Evolutionary conservation across 805 yeast species (phyloP).

Genomic region (Zygosaccharomyces bisporus): DNA sequence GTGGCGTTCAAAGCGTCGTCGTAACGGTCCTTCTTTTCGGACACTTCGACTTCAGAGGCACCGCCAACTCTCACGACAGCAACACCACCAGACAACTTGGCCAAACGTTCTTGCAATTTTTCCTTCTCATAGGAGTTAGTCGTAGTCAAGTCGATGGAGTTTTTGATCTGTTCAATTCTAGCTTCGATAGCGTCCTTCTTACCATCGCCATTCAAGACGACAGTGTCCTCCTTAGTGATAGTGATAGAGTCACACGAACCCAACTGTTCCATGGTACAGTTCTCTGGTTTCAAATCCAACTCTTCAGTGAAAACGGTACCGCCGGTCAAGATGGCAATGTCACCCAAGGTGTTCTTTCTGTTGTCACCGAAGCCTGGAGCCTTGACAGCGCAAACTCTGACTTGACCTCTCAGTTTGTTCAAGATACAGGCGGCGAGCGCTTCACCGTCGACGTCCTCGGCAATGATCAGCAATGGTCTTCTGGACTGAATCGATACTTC

Average conservation of each 20-base stretch:
- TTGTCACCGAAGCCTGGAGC: conserved; percentile 99
- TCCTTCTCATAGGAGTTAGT: conserved; percentile 89
- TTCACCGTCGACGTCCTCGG: conserved; percentile 97
- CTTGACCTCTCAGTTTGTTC: conserved; percentile 97
- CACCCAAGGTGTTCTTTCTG: conserved; percentile 94
- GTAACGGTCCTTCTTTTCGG: conserved; percentile 98
- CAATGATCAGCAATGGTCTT: conserved; percentile 88
- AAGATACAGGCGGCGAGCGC: conserved; percentile 97
- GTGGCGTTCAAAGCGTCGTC: conserved; percentile 98
- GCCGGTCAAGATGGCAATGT: conserved; percentile 90
- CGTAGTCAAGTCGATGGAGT: conserved; percentile 65
- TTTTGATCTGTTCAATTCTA: conserved; percentile 92
- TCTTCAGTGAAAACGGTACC: conserved; percentile 87
- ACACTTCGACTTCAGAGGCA: conserved; percentile 93
- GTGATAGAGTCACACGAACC: conserved; percentile 92
- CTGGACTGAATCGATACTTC: conserved; percentile 90
- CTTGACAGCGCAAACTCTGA: conserved; percentile 94
- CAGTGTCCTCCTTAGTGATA: conserved; percentile 93
- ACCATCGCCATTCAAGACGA: conserved; percentile 90
- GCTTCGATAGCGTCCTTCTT: conserved; percentile 70
- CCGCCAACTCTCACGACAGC: conserved; percentile 98
- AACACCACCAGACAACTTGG: conserved; percentile 96
- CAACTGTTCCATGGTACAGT: conserved; percentile 82
- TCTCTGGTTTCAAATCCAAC: conserved; percentile 91
- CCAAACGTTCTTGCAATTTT: conserved; percentile 94